phyloP scores from a whole-genome alignment of 1,284 basidiomycete genomes.

The Megacollybia platyphylla region DNA sequence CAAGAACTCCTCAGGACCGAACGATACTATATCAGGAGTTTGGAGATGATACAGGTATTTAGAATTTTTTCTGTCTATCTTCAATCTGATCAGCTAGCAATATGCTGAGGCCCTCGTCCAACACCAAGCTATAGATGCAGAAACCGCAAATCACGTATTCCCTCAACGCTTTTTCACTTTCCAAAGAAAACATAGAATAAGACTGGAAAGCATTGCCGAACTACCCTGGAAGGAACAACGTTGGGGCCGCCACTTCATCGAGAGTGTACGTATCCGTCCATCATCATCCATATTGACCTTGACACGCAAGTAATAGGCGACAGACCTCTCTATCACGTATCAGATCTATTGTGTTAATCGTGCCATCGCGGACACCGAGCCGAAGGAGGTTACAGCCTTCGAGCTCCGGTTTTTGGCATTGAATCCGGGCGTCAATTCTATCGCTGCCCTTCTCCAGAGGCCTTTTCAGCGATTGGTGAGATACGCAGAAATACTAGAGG shows the following conservation, averaged over 20 bases:
- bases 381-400: background rate
- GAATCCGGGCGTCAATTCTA: background rate
- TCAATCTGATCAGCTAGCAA: conserved; percentile 1
- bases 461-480: background rate
- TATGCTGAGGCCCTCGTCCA: conserved; percentile 1
- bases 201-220: conserved; percentile 6
- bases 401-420: background rate
- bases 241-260: conserved; percentile 7
- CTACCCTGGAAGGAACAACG: conserved; percentile 6
- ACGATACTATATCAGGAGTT: conserved; percentile 1
- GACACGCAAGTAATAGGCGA: conserved; percentile 1
- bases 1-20: conserved; percentile 1
- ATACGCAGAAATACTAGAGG: background rate
- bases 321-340: conserved; percentile 6
- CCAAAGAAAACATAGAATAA: conserved; percentile 6
- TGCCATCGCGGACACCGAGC: conserved; percentile 1
- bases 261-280: conserved; percentile 3
- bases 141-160: conserved; percentile 5
- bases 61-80: background rate
- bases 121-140: background rate
- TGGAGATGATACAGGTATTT: conserved; percentile 5
- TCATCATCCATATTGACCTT: background rate
- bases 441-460: background rate
- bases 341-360: conserved; percentile 8
- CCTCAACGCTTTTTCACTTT: conserved; percentile 8